phyloP scores from a whole-genome alignment of 352 stramenopile species.

The Pythium insidiosum region DNA sequence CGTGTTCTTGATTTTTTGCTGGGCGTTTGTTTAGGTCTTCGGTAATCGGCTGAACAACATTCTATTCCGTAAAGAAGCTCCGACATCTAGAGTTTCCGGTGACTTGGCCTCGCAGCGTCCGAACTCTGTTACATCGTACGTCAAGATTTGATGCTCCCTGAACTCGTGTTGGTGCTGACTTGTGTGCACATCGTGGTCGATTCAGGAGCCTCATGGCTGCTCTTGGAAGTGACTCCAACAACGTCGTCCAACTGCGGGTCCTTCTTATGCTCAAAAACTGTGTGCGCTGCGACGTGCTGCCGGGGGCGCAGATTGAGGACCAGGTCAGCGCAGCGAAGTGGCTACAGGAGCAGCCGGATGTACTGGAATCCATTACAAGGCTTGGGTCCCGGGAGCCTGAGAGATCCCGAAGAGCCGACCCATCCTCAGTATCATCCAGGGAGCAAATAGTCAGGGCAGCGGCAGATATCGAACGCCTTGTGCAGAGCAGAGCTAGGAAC shows the following conservation, averaged over 20 bases:
- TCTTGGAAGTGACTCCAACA: background rate
- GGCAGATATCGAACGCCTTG: constrained; percentile 26
- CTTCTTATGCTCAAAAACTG: constrained; percentile 55
- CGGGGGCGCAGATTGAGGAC: too few species aligned
- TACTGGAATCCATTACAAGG: too few species aligned
- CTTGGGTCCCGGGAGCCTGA: too few species aligned
- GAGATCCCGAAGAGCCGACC: too few species aligned
- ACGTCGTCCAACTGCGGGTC: constrained; percentile 30
- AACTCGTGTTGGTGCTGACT: background rate
- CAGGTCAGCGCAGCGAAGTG: too few species aligned
- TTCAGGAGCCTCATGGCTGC: background rate
- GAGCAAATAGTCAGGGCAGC: constrained; percentile 47
- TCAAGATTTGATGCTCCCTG: background rate
- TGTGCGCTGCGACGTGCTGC: constrained; percentile 31
- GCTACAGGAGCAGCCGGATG: too few species aligned
- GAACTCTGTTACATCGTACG: too few species aligned
- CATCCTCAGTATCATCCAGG: too few species aligned
- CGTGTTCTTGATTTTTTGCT: too few species aligned
- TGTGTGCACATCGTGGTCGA: background rate
- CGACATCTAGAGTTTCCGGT: background rate
- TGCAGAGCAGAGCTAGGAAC: background rate
- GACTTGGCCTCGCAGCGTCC: too few species aligned
- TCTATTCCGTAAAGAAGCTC: constrained; percentile 22
- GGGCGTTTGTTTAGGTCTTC: constrained; percentile 36
- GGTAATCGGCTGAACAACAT: constrained; percentile 42